phyloP scores from a whole-genome alignment of 2,329 filamentous ascomycete genomes.

The Aspergillus versicolor region DNA sequence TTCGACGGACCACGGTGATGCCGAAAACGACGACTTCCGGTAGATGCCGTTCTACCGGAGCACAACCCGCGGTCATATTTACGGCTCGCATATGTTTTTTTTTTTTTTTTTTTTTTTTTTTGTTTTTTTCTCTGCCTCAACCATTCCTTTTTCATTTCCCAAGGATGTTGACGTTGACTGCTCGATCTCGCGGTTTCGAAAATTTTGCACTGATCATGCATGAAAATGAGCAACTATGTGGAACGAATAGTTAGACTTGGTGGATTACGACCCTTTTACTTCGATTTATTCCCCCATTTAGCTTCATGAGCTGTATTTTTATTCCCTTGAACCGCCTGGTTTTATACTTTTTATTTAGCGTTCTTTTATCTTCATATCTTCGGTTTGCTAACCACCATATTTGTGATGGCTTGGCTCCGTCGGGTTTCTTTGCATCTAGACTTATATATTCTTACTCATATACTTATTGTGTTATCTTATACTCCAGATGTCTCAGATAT shows the following conservation, averaged over 20 bases:
- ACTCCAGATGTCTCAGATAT: not conserved
- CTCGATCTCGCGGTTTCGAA: slow-evolving; percentile 11
- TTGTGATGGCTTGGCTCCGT: slow-evolving; percentile 2
- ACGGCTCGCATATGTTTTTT: slow-evolving; percentile 1
- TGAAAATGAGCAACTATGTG: slow-evolving; percentile 28
- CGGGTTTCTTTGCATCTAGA: slow-evolving; percentile 7
- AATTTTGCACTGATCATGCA: slow-evolving; percentile 23
- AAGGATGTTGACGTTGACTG: slow-evolving; percentile 10
- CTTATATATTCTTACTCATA: slow-evolving; percentile 13
- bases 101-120: no score
- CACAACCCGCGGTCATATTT: not conserved
- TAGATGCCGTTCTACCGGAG: slow-evolving; percentile 19
- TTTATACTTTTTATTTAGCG: slow-evolving; percentile 13
- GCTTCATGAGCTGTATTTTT: slow-evolving; percentile 19
- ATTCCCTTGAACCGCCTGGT: slow-evolving; percentile 1
- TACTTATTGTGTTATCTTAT: not conserved
- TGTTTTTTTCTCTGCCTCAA: slow-evolving; percentile 5
- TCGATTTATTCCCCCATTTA: slow-evolving; percentile 19
- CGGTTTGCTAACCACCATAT: slow-evolving; percentile 1
- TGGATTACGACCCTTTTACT: slow-evolving; percentile 19
- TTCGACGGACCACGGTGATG: slow-evolving; percentile 30
- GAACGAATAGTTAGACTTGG: slow-evolving; percentile 23
- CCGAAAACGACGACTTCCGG: slow-evolving; percentile 42
- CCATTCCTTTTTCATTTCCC: slow-evolving; percentile 4
- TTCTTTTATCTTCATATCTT: slow-evolving; percentile 4